phyloP scores from a whole-genome alignment of 495 filamentous ascomycete genomes.

The Penicillium paxilli region DNA sequence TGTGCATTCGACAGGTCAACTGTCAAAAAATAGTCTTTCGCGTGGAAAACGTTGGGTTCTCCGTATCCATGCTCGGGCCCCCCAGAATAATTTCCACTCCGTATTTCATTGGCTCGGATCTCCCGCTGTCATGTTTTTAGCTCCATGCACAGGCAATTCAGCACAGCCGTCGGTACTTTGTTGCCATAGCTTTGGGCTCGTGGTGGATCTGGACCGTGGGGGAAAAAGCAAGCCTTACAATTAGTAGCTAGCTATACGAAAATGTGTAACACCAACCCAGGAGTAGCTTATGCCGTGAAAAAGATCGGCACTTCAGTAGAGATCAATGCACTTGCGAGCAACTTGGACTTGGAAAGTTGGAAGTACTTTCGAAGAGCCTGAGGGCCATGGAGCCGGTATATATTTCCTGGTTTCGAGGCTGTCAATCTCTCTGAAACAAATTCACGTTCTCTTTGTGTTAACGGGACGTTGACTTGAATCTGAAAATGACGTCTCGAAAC shows the following conservation, averaged over 20 bases:
- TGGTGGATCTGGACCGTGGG: background rate
- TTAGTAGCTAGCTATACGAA: background rate
- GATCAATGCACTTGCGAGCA: background rate
- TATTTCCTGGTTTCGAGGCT: background rate
- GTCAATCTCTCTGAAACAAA: background rate
- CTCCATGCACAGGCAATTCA: background rate
- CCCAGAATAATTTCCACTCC: background rate
- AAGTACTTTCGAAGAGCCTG: no score
- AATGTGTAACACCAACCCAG: no score
- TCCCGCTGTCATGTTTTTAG: background rate
- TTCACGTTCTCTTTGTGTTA: no score
- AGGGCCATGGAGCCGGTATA: background rate
- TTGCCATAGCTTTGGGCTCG: background rate
- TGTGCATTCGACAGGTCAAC: constrained; percentile 7
- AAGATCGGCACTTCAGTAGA: background rate
- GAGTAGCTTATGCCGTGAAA: no score
- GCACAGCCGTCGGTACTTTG: background rate
- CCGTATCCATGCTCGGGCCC: no score
- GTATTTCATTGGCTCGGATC: background rate
- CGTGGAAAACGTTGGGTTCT: background rate
- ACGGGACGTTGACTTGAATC: no score
- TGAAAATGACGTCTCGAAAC: no score
- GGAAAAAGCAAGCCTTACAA: background rate
- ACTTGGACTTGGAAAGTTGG: no score
- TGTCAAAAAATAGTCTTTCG: constrained; percentile 1